Evolutionary conservation across 495 filamentous ascomycete genomes (phyloP).

Genomic region (Parachaetomium inaequale): DNA sequence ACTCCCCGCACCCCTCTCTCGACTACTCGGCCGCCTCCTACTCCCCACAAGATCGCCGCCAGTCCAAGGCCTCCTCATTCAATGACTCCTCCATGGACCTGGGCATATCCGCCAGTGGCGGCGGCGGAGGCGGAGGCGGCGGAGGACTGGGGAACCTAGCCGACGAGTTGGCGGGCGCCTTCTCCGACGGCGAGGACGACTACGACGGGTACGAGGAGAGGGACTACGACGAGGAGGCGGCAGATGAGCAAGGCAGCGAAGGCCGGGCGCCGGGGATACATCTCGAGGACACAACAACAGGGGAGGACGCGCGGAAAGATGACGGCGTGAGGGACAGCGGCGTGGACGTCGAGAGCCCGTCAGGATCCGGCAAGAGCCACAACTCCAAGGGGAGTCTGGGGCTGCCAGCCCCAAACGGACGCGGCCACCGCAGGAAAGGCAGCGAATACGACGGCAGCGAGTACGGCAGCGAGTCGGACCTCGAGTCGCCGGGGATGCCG

Average conservation of each 20-base stretch:
- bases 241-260: conserved; percentile 57
- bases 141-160: conserved; percentile 79
- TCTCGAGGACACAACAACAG: conserved; percentile 22
- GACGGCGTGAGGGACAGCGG: conserved; percentile 41
- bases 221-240: conserved; percentile 43
- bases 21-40: conserved; percentile 50
- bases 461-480: conserved; percentile 68
- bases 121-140: conserved; percentile 46
- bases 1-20: conserved; percentile 64
- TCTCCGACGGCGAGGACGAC: conserved; percentile 54
- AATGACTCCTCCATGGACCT: conserved; percentile 55
- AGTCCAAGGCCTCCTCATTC: conserved; percentile 56
- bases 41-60: conserved; percentile 41
- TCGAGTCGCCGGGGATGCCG: conserved; percentile 66
- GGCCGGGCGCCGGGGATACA: conserved; percentile 36
- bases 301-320: not conserved
- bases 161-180: conserved; percentile 67
- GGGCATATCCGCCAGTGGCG: conserved; percentile 45
- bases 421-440: conserved; percentile 43
- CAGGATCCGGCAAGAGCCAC: conserved; percentile 15
- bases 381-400: conserved; percentile 33
- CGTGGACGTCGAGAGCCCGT: conserved; percentile 44
- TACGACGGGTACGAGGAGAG: conserved; percentile 60
- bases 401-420: conserved; percentile 37
- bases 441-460: conserved; percentile 61